phyloP scores from a whole-genome alignment of 495 filamentous ascomycete genomes.

The Patellaria atrata region DNA sequence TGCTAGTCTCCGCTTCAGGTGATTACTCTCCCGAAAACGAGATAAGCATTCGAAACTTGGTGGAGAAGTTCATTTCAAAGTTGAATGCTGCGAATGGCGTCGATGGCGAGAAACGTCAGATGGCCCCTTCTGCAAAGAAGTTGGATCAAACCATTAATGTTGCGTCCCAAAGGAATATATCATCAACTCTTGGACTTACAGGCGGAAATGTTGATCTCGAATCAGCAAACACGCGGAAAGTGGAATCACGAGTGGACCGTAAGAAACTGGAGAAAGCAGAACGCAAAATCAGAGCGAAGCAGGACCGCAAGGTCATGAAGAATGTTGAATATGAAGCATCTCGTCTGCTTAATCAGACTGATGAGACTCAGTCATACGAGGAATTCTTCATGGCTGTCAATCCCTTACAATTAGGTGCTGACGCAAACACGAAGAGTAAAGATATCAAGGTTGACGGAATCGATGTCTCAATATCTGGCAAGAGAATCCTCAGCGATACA shows the following conservation, averaged over 20 bases:
- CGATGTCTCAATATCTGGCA: constrained; percentile 82
- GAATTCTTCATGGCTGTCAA: constrained; percentile 99
- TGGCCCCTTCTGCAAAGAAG: constrained; percentile 61
- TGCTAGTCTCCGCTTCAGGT: constrained; percentile 84
- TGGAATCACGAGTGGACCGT: constrained; percentile 91
- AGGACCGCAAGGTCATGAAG: constrained; percentile 96
- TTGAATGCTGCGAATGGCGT: constrained; percentile 59
- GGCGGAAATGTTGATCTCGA: constrained; percentile 81
- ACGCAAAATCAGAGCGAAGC: constrained; percentile 93
- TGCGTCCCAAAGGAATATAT: constrained; percentile 84
- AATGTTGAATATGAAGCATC: constrained; percentile 96
- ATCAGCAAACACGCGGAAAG: constrained; percentile 77
- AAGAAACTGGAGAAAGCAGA: constrained; percentile 99
- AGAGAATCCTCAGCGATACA: constrained; percentile 80
- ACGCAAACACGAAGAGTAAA: constrained; percentile 70
- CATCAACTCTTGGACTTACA: constrained; percentile 80
- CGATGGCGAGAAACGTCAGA: constrained; percentile 52
- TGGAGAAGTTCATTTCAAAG: constrained; percentile 79
- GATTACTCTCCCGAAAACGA: constrained; percentile 56
- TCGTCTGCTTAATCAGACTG: constrained; percentile 65
- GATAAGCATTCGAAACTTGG: constrained; percentile 61
- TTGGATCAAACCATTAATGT: constrained; percentile 95
- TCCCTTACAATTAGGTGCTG: constrained; percentile 73
- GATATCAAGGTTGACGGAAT: constrained; percentile 96
- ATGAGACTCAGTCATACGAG: constrained; percentile 86